phyloP scores from a whole-genome alignment of 2,329 filamentous ascomycete species.

The Colletotrichum aenigma region DNA sequence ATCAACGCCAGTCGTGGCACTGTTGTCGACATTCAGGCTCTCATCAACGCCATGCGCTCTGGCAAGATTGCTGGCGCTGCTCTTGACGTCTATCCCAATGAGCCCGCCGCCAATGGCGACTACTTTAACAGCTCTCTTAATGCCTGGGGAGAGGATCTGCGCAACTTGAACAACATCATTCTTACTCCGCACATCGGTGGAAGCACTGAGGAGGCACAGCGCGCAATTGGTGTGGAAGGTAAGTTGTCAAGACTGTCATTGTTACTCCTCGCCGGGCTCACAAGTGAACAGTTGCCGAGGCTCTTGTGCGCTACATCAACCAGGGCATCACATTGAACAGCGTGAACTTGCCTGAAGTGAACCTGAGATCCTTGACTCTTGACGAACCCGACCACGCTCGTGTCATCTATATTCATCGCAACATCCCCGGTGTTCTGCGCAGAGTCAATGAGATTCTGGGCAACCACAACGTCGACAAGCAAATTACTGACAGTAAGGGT shows the following conservation, averaged over 20 bases:
- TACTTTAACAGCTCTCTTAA: constrained; percentile 91
- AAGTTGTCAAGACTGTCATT: constrained; percentile 20
- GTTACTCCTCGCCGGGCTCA: neutral
- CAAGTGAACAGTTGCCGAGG: constrained; percentile 68
- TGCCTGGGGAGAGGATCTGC: constrained; percentile 82
- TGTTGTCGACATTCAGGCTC: constrained; percentile 90
- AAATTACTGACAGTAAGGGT: constrained; percentile 94
- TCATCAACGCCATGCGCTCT: constrained; percentile 84
- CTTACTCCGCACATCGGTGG: constrained; percentile 97
- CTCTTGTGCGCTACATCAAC: constrained; percentile 93
- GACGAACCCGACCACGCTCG: constrained; percentile 90
- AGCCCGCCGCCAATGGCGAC: constrained; percentile 92
- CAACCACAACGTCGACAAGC: constrained; percentile 98
- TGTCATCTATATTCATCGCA: constrained; percentile 96
- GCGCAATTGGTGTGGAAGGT: constrained; percentile 90
- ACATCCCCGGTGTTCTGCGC: constrained; percentile 92
- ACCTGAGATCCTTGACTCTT: constrained; percentile 84
- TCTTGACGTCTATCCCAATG: constrained; percentile 94
- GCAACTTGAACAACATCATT: constrained; percentile 87
- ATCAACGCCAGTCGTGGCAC: constrained; percentile 96
- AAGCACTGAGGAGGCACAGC: constrained; percentile 96
- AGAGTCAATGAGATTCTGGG: constrained; percentile 95
- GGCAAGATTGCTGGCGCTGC: constrained; percentile 93
- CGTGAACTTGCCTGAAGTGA: constrained; percentile 96
- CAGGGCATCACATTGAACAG: constrained; percentile 89